A percentile compares a stretch with the other conserved stretches of the same genome.
phyloP scores from a whole-genome alignment of 148 eudicot species.

The Diospyros kaki region DNA sequence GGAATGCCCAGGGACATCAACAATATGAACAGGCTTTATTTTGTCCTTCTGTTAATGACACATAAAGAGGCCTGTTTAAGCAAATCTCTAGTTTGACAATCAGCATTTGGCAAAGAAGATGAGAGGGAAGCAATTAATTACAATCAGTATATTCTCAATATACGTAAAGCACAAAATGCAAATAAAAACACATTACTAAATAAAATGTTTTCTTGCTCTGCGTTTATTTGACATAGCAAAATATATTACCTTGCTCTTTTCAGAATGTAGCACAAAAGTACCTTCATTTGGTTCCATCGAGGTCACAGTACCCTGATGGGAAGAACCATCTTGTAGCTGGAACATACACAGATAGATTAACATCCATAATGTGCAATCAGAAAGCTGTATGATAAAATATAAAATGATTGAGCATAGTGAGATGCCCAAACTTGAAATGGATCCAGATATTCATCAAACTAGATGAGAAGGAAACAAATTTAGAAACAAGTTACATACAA shows the following conservation, averaged over 20 bases:
- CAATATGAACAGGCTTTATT: constrained; percentile 68
- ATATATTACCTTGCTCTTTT: constrained; percentile 47
- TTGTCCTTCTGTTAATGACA: constrained; percentile 45
- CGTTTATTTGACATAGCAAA: constrained; percentile 1
- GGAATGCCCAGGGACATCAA: constrained; percentile 92
- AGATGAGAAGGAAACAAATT: not conserved
- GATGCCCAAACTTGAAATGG: not conserved
- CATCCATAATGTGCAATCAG: constrained; percentile 3
- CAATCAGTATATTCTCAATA: not conserved
- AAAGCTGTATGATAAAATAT: not conserved
- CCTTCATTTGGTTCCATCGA: constrained; percentile 94
- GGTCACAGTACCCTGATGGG: constrained; percentile 86
- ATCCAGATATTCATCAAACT: not conserved
- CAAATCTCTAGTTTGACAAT: not conserved
- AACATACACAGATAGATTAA: constrained; percentile 5
- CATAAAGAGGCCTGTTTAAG: not conserved
- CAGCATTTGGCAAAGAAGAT: not conserved
- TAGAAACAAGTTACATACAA: not conserved
- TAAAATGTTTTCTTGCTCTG: not conserved
- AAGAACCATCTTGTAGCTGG: constrained; percentile 87
- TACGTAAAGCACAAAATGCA: not conserved
- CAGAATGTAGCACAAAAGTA: constrained; percentile 73
- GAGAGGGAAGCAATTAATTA: not conserved
- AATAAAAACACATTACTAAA: not conserved
- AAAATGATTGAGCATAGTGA: not conserved